These are phyloP conservation scores for Coemansia biformis DNA, from an alignment of 192 early-diverging fungal species.

Conservation along the genomic window DNA sequence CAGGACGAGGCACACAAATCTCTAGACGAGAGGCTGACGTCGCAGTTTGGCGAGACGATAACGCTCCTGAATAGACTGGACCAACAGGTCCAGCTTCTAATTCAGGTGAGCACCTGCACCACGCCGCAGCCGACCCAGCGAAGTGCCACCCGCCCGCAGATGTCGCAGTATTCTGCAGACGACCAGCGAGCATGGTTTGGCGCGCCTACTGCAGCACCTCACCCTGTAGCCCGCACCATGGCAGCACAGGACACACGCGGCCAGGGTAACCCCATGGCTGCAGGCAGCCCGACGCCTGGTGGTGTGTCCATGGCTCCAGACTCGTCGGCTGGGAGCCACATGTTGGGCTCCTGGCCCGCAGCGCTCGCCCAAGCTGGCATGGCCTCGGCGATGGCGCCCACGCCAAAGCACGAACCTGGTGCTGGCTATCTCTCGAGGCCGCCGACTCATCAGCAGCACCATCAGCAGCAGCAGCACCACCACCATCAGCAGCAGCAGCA, in stretches of 20 bases:
- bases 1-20: constrained; percentile 1
- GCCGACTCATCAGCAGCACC: not conserved
- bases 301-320: not conserved
- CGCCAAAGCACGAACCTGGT: not conserved
- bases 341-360: too few species aligned
- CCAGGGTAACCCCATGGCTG: too few species aligned
- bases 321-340: too few species aligned
- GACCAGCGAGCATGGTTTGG: not conserved
- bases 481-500: not conserved
- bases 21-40: not conserved
- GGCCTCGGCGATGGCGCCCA: not conserved
- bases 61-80: constrained; percentile 1
- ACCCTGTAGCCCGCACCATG: too few species aligned
- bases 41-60: constrained; percentile 5
- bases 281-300: not conserved
- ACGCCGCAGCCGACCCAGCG: not conserved
- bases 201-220: too few species aligned
- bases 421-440: not conserved
- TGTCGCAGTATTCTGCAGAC: not conserved
- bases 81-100: constrained; percentile 6
- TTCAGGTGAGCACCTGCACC: not conserved
- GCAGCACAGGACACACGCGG: too few species aligned
- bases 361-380: too few species aligned
- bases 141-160: too few species aligned
- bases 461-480: not conserved